Percentiles rank a stretch among this genome's conserved stretches.
Conservation (phyloP, 129 eudicot species). For the Artemisia tridentata region DNA sequence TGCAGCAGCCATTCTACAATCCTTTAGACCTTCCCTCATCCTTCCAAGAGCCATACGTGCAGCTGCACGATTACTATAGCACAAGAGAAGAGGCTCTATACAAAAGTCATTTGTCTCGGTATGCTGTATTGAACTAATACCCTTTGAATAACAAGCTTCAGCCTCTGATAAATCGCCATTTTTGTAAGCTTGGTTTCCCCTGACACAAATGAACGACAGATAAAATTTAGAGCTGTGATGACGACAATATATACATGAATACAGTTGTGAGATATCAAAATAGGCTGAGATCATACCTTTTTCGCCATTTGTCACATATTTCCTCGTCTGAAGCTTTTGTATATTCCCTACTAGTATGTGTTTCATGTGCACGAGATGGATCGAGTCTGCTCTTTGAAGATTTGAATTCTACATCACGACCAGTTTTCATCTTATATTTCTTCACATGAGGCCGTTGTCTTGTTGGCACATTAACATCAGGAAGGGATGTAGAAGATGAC, state of each 20-base stretch:
- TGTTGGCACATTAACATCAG: conserved; percentile 39
- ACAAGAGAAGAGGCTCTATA: conserved; percentile 66
- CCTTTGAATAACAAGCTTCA: conserved; percentile 74
- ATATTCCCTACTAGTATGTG: conserved; percentile 23
- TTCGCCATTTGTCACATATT: conserved; percentile 81
- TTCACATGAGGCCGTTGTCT: conserved; percentile 49
- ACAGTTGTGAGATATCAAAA: conserved; percentile 18
- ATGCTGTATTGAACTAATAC: conserved; percentile 49
- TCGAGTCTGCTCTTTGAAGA: conserved; percentile 25
- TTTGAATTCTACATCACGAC: conserved; percentile 28
- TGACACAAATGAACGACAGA: conserved; percentile 37
- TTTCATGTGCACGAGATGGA: conserved; percentile 27
- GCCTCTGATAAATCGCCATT: conserved; percentile 69
- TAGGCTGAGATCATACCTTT: conserved; percentile 44
- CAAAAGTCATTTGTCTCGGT: conserved; percentile 32
- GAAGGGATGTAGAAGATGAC: conserved; percentile 31
- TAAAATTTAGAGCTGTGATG: not conserved
- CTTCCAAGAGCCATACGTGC: conserved; percentile 84
- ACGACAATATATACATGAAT: not conserved
- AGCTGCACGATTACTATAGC: conserved; percentile 99
- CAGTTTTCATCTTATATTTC: conserved; percentile 63
- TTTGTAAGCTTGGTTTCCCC: conserved; percentile 94
- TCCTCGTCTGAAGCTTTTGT: conserved; percentile 43
- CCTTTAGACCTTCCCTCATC: conserved; percentile 83
- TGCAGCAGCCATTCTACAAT: conserved; percentile 65